phyloP scores from a whole-genome alignment of 306 rosid species.

The Cicer judaicum region DNA sequence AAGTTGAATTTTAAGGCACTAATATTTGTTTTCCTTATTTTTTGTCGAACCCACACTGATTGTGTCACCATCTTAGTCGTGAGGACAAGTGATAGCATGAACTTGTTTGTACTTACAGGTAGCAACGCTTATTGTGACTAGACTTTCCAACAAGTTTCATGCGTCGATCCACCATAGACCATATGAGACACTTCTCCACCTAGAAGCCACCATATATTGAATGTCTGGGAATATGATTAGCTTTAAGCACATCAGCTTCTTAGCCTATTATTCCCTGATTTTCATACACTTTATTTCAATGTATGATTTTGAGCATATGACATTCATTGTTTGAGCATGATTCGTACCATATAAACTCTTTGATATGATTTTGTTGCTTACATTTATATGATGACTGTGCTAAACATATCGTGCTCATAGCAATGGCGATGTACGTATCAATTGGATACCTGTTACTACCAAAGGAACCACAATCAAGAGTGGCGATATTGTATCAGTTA shows the following conservation, averaged over 20 bases:
- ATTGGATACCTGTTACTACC: slow-evolving; percentile 78
- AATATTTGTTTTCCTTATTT: too few relatives aligned
- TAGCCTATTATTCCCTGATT: background rate
- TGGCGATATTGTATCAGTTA: slow-evolving; percentile 85
- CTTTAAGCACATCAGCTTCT: background rate
- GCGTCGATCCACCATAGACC: too few relatives aligned
- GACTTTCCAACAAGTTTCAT: too few relatives aligned
- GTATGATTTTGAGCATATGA: background rate
- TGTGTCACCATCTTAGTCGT: too few relatives aligned
- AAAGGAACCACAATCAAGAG: slow-evolving; percentile 78
- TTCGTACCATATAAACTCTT: background rate
- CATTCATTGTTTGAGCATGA: background rate
- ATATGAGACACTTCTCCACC: too few relatives aligned
- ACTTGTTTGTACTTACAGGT: too few relatives aligned
- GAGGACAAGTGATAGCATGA: too few relatives aligned
- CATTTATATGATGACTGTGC: slow-evolving; percentile 20
- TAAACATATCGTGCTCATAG: slow-evolving; percentile 47
- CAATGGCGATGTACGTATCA: slow-evolving; percentile 84
- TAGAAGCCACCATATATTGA: background rate
- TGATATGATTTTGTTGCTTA: background rate
- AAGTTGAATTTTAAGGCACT: too few relatives aligned
- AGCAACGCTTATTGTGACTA: too few relatives aligned
- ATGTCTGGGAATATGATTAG: slow-evolving; percentile 14
- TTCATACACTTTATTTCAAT: background rate
- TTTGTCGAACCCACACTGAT: too few relatives aligned